Base-by-base conservation (phyloP, 441 rosid species). In the Arabidopsis hybrid region DNA sequence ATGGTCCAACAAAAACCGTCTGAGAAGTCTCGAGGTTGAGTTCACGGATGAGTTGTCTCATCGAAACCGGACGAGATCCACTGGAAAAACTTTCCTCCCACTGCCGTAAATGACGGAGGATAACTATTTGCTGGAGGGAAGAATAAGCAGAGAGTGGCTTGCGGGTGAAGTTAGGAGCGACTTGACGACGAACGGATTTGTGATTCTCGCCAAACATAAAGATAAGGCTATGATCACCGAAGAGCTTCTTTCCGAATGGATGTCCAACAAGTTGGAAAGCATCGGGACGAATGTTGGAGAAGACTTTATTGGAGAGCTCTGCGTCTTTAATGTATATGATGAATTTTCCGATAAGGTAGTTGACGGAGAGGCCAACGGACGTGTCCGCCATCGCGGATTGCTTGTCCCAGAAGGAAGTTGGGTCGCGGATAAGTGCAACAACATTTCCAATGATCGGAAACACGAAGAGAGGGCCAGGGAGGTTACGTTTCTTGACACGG, bases 11-110 rank as follows among this genome's bases (percentile, higher is more conserved):
- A 61, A 92, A 85, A 11, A 87, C 98, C 0, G 91, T 87, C 79
- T 93, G 95, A 1, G 98, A 93, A 10, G 93, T 93, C 46, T 93
- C 95, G 0, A 93, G 88, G 73, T 93, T 91, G 75, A 93, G 79
- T 4, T 93, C 95, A 1, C 98, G 87, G 66, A 67, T 90, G 3
- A 82, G 70, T 1, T 83, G 29, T 4, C 98, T 80, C 2, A 92
- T 78, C 0, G 83, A 47, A 38, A 83, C 67, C 0, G 88, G 77
- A 4, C 39, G 21, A 3, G 64, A 61, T 4, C 56, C 49, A 1
- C 39, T 59, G 0, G 71, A 26, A 2, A 83, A 81, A 1, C 72
- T 11, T 1, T 64, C 36, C 57, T 75, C 85, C 98, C 95, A 91
- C 0, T 46, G 64, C 40, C 77, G 72, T 45, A 91, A 60, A 66